phyloP scores from a whole-genome alignment of 2,329 filamentous ascomycete genomes.

The Pseudocercospora ulei region DNA sequence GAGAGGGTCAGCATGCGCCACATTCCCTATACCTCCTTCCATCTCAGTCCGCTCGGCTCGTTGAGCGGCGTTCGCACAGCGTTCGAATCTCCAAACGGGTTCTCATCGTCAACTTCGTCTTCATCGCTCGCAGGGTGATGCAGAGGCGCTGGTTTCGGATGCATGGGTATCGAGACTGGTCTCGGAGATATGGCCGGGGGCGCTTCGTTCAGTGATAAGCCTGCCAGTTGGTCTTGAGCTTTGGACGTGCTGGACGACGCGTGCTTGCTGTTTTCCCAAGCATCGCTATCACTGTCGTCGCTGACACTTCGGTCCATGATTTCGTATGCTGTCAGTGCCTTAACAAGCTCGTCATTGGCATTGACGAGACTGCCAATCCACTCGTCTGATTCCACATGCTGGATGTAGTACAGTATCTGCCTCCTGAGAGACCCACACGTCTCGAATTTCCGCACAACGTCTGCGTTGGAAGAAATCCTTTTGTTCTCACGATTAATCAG shows the following conservation, averaged over 20 bases:
- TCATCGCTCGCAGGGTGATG: constrained; percentile 38
- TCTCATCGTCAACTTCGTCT: constrained; percentile 60
- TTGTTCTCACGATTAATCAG: constrained; percentile 82
- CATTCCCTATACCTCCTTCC: constrained; percentile 33
- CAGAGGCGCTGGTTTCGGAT: constrained; percentile 26
- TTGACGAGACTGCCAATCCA: constrained; percentile 85
- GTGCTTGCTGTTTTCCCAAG: constrained; percentile 40
- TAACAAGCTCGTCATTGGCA: constrained; percentile 92
- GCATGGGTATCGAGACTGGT: constrained; percentile 34
- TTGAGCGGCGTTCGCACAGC: constrained; percentile 49
- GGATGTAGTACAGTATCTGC: constrained; percentile 82
- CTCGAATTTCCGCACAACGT: constrained; percentile 69
- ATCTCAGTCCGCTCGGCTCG: constrained; percentile 27
- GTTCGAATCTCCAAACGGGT: constrained; percentile 79
- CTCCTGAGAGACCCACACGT: constrained; percentile 74
- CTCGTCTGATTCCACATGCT: constrained; percentile 80
- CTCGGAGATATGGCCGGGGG: constrained; percentile 45
- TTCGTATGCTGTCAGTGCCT: constrained; percentile 86
- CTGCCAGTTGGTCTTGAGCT: constrained; percentile 38
- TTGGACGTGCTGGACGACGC: constrained; percentile 12
- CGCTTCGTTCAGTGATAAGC: constrained; percentile 37
- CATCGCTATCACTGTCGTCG: constrained; percentile 56
- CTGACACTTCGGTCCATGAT: constrained; percentile 81
- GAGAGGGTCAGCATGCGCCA: neutral
- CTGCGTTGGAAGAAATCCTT: constrained; percentile 73